A percentile compares a stretch with the other conserved stretches of the same genome.
Conservation (phyloP, 2,329 filamentous ascomycete genomes). For the Lasiodiplodia sp. region DNA sequence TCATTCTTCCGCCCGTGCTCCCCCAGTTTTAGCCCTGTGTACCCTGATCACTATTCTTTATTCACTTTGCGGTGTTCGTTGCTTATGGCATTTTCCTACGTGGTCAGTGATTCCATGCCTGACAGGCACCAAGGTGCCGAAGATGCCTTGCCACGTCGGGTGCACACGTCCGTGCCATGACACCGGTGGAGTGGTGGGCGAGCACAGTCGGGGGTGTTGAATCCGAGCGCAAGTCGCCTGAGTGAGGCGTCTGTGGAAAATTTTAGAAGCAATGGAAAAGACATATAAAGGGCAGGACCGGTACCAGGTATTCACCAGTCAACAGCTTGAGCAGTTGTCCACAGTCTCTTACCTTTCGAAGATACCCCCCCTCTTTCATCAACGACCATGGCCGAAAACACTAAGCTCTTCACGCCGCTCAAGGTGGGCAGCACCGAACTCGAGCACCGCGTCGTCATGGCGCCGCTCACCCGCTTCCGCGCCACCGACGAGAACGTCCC, state of each 20-base stretch:
- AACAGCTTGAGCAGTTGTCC: neutral
- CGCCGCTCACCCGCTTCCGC: slow-evolving; percentile 49
- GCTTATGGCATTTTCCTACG: neutral
- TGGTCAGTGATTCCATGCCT: neutral
- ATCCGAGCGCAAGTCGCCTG: neutral
- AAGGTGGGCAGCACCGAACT: slow-evolving; percentile 38
- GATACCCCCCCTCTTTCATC: neutral
- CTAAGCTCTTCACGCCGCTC: slow-evolving; percentile 39
- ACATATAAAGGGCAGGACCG: neutral
- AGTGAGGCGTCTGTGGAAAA: neutral
- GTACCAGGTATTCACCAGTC: neutral
- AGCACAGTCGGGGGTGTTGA: neutral
- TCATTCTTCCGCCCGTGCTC: neutral
- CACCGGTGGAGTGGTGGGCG: neutral
- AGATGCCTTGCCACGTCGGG: neutral
- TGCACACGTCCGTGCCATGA: neutral
- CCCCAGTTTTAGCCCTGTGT: neutral
- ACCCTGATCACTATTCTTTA: neutral
- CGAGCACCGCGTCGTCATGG: slow-evolving; percentile 40
- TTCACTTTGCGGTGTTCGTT: neutral
- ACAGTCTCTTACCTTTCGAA: neutral
- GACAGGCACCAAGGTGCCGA: neutral
- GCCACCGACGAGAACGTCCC: slow-evolving; percentile 58
- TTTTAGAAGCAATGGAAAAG: neutral
- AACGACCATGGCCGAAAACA: slow-evolving; percentile 28